Base-by-base conservation (phyloP, 257 asterid species). In the Schizonepeta tenuifolia region DNA sequence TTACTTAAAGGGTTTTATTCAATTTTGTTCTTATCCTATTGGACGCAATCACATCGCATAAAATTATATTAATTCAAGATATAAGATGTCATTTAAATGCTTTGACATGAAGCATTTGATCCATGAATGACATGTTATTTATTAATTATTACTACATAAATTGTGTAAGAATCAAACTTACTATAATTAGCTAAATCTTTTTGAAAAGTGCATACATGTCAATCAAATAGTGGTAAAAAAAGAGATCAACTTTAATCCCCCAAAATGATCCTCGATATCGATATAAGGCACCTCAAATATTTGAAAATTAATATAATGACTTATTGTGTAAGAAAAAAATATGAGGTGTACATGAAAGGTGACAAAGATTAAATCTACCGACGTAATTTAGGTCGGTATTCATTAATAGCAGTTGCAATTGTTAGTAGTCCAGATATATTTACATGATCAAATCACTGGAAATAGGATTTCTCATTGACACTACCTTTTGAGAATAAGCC, bases 111-210 rank as follows among this genome's bases (percentile, higher is more conserved):
- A 18, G 33, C 41, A 36, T 17, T 5, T 38, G n/a, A 24, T 43
- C 24, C 0, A 24, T 6, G 41, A 43, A 24, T 44, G 57, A 13
- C 18, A 43, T 47, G 28, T 24, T 24, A 24, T 65, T 65, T 15
- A 17, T 49, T 15, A 63, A 22, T 46, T 10, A 22, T 13, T 63
- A 40, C 31, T 9, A n/a, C 15, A 65, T 50, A 13, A 67, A 50
- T 24, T 64, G 36, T 26, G 9, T 8, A 9, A 28, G 55, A 36
- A 50, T 49, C 40, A 47, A 36, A n/a, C 70, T 49, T 67, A 35
- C 75, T 75, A 67, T 59, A 68, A 49, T 47, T 75, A 68, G 79
- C 65, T 11, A 50, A 26, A 38, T 8, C 5, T 8, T n/a, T 49
- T 61, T 51, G 2, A 26, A 59, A 59, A 58, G 7, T 22, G 65